These are phyloP conservation scores for Cladosporium sp. DNA, from an alignment of 2,329 filamentous ascomycete genomes.

Conservation along the genomic window DNA sequence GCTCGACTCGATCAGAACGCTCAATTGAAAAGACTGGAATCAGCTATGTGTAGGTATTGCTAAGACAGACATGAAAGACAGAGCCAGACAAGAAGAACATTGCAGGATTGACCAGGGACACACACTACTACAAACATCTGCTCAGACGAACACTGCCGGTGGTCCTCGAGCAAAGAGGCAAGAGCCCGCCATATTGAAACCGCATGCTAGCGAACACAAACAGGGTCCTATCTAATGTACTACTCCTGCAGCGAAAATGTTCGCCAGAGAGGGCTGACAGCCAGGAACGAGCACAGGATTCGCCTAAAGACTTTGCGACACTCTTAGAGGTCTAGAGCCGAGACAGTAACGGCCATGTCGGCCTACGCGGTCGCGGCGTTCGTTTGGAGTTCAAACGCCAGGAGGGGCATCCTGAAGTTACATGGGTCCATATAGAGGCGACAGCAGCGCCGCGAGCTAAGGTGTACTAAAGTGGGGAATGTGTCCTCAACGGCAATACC, in stretches of 20 bases:
- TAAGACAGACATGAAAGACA: background rate
- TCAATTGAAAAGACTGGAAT: background rate
- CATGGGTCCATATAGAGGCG: background rate
- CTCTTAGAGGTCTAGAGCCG: background rate
- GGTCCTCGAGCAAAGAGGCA: background rate
- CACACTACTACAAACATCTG: background rate
- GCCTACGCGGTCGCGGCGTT: background rate
- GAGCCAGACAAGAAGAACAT: background rate
- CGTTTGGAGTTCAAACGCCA: background rate
- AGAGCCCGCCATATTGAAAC: background rate
- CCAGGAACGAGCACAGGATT: background rate
- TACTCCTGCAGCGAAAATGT: background rate
- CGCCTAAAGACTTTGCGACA: background rate
- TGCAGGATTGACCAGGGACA: background rate
- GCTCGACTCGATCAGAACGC: background rate
- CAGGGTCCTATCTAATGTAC: background rate
- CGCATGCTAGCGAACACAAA: background rate
- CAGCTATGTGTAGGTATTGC: background rate
- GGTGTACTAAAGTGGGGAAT: background rate
- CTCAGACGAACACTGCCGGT: background rate
- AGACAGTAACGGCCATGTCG: background rate
- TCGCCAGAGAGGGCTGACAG: background rate
- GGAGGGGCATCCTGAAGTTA: background rate
- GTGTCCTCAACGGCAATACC: background rate
- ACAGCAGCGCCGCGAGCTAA: background rate